Evolutionary conservation across 352 stramenopile genomes (phyloP), one percentile per base, ranked within the genome.

Genomic region (Globisporangium canariense): DNA sequence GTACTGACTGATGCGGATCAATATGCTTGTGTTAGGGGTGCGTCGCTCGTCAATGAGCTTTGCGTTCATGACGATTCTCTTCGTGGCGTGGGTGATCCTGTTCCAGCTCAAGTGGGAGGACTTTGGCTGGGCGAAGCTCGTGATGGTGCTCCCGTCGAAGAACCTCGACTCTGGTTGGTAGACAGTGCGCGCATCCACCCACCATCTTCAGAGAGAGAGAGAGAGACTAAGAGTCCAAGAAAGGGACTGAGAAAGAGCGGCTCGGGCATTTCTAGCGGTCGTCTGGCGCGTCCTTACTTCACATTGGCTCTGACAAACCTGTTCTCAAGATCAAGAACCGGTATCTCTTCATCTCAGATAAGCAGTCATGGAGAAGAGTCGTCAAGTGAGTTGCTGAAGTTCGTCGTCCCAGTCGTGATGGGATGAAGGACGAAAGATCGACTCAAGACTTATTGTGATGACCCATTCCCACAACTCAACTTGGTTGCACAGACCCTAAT

Each of bases 41-140:
- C 86, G 86, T 53, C 83, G 86, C 47, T 93, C 84, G 50, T 81
- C 83, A 43, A 78, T 93, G 67, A 78, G 79, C 8, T 89, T 88
- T 55, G 70, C 70, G 66, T 81, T 93, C 64, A 81, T 76, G 71
- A 91, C 84, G 14, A 68, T 86, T 45, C 46, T 93, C 4, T 93
- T 95, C 52, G 28, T 93, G 45, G 73, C 80, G 56, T 95, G 86
- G 86, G 77, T 86, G 49, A 58, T 95, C 30, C 30, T 89, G 5
- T 93, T 95, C 66, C 86, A 95, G 73, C 70, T 93, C 50, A 88
- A 90, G 46, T 95, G 87, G 87, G 89, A 92, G 67, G 81, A 91
- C 32, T 91, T 91, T 66, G 83, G 83, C 60, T 93, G 83, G 83
- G 70, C 79, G 45, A 90, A 75, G 43, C 69, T 94, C 60, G 78